Evolutionary conservation across 2,329 filamentous ascomycete genomes (phyloP).

Genomic region (Neofusicoccum cordaticola): DNA sequence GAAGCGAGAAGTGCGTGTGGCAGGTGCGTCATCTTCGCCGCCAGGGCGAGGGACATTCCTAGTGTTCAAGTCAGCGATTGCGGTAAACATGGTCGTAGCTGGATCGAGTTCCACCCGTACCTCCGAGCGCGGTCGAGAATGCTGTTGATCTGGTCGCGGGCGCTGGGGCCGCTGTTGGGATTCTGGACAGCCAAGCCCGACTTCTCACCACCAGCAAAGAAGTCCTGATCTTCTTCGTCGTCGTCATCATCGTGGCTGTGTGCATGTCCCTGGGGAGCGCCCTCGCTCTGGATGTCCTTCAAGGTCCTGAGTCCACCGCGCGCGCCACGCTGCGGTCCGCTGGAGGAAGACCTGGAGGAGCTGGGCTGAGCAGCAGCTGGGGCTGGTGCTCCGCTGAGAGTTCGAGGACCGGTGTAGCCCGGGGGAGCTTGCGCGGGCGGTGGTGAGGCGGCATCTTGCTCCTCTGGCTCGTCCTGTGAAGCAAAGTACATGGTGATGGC

Average conservation of each 20-base stretch:
- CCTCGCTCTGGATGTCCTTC: constrained; percentile 44
- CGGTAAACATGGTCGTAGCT: neutral
- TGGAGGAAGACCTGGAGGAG: constrained; percentile 27
- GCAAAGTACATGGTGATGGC: constrained; percentile 46
- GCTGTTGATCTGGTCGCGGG: constrained; percentile 48
- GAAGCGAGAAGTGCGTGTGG: constrained; percentile 55
- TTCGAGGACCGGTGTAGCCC: constrained; percentile 23
- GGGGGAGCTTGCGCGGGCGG: constrained; percentile 17
- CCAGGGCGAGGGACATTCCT: constrained; percentile 63
- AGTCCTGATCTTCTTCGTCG: constrained; percentile 60
- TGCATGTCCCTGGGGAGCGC: constrained; percentile 37
- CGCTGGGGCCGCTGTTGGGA: constrained; percentile 47
- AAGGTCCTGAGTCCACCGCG: constrained; percentile 41
- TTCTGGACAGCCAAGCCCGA: constrained; percentile 69
- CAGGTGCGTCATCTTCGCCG: constrained; percentile 51
- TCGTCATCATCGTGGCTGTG: constrained; percentile 57
- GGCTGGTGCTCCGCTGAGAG: constrained; percentile 35
- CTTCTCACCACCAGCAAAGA: constrained; percentile 84
- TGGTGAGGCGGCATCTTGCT: constrained; percentile 28
- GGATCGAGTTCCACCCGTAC: constrained; percentile 28
- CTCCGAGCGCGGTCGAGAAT: constrained; percentile 49
- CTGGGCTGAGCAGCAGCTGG: constrained; percentile 26
- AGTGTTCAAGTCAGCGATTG: constrained; percentile 23
- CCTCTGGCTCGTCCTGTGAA: constrained; percentile 26
- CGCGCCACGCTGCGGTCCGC: constrained; percentile 26